Base-by-base conservation (phyloP, 768 basidiomycete species). In the Paxillus rubicundulus region DNA sequence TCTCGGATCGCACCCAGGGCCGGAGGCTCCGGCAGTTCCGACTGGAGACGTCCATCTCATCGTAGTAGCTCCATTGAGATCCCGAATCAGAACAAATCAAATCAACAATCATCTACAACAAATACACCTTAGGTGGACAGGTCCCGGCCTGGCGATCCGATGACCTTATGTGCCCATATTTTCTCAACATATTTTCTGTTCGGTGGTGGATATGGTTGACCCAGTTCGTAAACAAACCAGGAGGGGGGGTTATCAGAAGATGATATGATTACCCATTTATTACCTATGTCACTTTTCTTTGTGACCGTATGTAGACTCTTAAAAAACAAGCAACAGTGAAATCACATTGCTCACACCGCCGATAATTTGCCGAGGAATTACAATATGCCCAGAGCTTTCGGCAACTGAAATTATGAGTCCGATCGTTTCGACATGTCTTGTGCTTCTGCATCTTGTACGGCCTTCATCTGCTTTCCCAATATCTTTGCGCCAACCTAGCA, bases 401-500 rank as follows among this genome's bases (percentile, higher is more conserved):
- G 36, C 24, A 8, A 37, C 39, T 50, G 47, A 18, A 24, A 53
- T 70, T 54, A 70, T 12, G 70, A 53, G 48, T 60, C 68, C 39
- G 70, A 52, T 56, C 64, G 59, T 63, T 61, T 58, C 47, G 60
- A 51, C 41, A 41, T 56, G 52, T 77, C 71, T 60, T 73, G 50
- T 3, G 43, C 51, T 49, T 69, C 62, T 41, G 55, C 54, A 34
- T 70, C 70, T 58, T 76, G 71, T 48, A 69, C 72, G 47, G 72
- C 78, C 61, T 81, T 77, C 70, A 86, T 66, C 57, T 74, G 77
- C 67, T 84, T 76, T 9, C 85, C 84, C 41, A 90, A 67, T 53
- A 91, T 86, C 70, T 89, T 92, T 54, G 89, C 89, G 66, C 87
- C 81, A 55, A 92, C 85, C 89, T 91, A 62, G 54, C 56, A 56